Conservation (phyloP, 2,329 filamentous ascomycete genomes). For the Pseudogymnoascus sp. region DNA sequence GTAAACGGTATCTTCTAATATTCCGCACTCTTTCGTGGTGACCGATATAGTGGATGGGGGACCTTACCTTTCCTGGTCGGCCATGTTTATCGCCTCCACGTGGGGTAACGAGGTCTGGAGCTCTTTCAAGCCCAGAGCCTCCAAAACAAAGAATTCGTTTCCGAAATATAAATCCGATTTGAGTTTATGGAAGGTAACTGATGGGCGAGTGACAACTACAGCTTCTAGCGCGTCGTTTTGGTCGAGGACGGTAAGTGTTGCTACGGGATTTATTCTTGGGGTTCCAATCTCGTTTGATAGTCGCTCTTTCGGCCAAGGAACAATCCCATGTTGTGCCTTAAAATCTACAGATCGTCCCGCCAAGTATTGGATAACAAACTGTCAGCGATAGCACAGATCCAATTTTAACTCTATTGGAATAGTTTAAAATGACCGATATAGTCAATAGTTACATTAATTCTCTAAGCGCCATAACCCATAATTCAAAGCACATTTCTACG, state of each 20-base stretch:
- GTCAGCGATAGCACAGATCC: constrained; percentile 4
- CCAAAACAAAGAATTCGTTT: not conserved
- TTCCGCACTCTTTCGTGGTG: not conserved
- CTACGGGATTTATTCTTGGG: not conserved
- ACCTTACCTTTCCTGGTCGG: not conserved
- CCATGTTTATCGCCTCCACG: constrained; percentile 5
- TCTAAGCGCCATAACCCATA: not conserved
- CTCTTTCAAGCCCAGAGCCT: not conserved
- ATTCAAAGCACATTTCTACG: not conserved
- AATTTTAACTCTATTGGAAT: not conserved
- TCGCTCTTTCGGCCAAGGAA: constrained; percentile 4
- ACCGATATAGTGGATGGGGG: not conserved
- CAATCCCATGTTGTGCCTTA: constrained; percentile 5
- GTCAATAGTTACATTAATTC: not conserved
- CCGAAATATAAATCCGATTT: not conserved
- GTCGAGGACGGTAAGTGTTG: not conserved
- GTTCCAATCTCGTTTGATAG: constrained; percentile 7
- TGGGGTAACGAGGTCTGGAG: constrained; percentile 2
- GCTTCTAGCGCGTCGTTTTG: not conserved
- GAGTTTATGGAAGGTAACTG: not conserved
- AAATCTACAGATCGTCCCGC: not conserved
- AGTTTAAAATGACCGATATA: not conserved
- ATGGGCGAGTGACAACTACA: not conserved
- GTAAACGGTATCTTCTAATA: not conserved
- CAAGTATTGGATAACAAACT: constrained; percentile 4